phyloP scores from a whole-genome alignment of 1,284 basidiomycete genomes.

The Mycena citricolor region DNA sequence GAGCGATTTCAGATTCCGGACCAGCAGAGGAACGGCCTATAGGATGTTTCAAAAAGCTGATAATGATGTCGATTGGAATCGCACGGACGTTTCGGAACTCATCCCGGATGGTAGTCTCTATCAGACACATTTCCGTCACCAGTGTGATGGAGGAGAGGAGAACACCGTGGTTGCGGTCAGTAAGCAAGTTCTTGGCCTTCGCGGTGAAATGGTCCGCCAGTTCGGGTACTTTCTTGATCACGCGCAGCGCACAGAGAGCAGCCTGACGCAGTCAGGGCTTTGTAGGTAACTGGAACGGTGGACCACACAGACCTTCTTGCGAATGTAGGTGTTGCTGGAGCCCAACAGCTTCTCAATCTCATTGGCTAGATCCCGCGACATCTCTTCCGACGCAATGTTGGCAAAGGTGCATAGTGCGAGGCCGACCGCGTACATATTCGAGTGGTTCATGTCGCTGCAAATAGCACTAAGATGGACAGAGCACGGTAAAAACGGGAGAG shows the following conservation, averaged over 20 bases:
- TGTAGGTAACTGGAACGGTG: conserved; percentile 4
- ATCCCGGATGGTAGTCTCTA: conserved; percentile 72
- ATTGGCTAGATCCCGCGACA: conserved; percentile 94
- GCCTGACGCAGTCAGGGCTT: conserved; percentile 54
- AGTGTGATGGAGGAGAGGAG: conserved; percentile 92
- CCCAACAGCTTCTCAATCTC: conserved; percentile 98
- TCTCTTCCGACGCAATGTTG: conserved; percentile 98
- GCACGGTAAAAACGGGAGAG: conserved; percentile 31
- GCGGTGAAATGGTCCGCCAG: conserved; percentile 90
- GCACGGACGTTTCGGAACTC: conserved; percentile 85
- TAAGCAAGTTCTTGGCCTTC: conserved; percentile 88
- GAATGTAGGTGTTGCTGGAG: conserved; percentile 97
- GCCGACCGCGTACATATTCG: conserved; percentile 99
- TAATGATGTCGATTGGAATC: background rate
- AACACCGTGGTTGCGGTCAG: conserved; percentile 97
- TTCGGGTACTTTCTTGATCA: conserved; percentile 96
- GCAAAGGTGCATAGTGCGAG: conserved; percentile 98
- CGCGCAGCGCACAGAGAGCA: conserved; percentile 93
- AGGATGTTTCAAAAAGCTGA: conserved; percentile 5
- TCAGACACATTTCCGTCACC: conserved; percentile 91
- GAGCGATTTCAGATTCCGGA: conserved; percentile 93
- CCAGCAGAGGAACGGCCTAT: conserved; percentile 89
- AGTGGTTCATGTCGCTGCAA: conserved; percentile 96
- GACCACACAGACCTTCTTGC: conserved; percentile 79
- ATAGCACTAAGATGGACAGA: conserved; percentile 12